These are phyloP conservation scores for Berberis vulgaris DNA, from an alignment of 164 flowering plant species.

Conservation along the genomic window DNA sequence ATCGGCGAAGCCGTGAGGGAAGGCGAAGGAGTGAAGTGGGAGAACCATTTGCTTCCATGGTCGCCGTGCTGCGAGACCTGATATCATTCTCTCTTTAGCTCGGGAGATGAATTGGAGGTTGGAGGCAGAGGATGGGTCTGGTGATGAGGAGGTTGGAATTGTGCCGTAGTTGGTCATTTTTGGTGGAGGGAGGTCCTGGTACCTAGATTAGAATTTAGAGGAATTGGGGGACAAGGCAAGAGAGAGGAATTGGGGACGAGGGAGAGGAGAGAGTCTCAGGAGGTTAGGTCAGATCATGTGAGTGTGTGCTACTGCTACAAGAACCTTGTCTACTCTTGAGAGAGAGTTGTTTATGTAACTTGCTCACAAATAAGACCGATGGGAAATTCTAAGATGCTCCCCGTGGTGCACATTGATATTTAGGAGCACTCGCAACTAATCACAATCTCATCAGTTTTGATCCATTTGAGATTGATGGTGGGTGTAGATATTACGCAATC, in stretches of 20 bases:
- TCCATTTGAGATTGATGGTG: too few relatives aligned
- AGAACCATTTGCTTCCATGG: slow-evolving; percentile 44
- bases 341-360: too few relatives aligned
- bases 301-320: background rate
- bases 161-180: slow-evolving; percentile 51
- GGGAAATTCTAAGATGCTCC: too few relatives aligned
- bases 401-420: too few relatives aligned
- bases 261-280: too few relatives aligned
- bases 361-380: too few relatives aligned
- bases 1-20: slow-evolving; percentile 21
- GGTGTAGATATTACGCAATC: too few relatives aligned
- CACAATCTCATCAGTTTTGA: too few relatives aligned
- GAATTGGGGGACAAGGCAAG: background rate
- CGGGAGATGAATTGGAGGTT: slow-evolving; percentile 16
- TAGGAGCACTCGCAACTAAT: too few relatives aligned
- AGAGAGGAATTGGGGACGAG: background rate
- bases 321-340: too few relatives aligned
- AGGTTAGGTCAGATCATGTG: background rate
- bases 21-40: slow-evolving; percentile 15
- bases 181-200: background rate
- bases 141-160: slow-evolving; percentile 26
- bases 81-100: slow-evolving; percentile 29
- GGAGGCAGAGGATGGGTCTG: slow-evolving; percentile 1
- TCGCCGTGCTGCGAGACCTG: slow-evolving; percentile 26
- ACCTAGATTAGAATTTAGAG: background rate